Evolutionary conservation across 2,329 filamentous ascomycete genomes (phyloP), one percentile per base, ranked within the genome.

Genomic region (Xylariaceae sp.): DNA sequence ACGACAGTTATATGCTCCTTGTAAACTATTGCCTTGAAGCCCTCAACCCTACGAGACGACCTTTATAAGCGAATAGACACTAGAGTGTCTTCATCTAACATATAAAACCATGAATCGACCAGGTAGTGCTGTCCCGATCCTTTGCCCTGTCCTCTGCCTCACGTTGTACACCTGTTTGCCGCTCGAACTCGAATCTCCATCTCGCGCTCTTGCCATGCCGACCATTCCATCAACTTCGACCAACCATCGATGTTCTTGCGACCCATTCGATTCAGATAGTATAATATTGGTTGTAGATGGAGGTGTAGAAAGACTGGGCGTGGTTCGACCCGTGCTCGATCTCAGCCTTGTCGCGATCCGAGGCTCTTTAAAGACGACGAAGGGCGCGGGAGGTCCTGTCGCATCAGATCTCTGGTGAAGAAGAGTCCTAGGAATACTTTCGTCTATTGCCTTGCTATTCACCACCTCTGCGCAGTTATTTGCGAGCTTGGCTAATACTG

Each of bases 91-190:
- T 48, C 14, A 43, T 44, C 19, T 56, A 56, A 56, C 52, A 60
- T 51, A n/a, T 45, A 36, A 70, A 74, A 78, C 73, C 71, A 85
- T 85, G 82, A 85, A 85, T 74, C 79, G 82, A 78, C 79, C 81
- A 84, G 82, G 82, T 85, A 85, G 73, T 69, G 58, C 68, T 67
- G 54, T 54, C 58, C 62, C 59, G 46, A 50, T 46, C 52, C 56
- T 46, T 58, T 49, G 40, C 58, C 56, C 51, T 48, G 60, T 57
- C 57, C 62, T 67, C 65, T 65, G 61, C 66, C 63, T 69, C 66
- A 59, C 59, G 60, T 66, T 63, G 24, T 45, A 63, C 64, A 60
- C 63, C 64, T 66, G 68, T 71, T 68, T 69, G 64, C 59, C 63
- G 50, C 43, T 58, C 53, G 63, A 62, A 53, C 56, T 55, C 64